Base-by-base conservation (phyloP, 495 filamentous ascomycete species). In the Aspergillus baeticus region DNA sequence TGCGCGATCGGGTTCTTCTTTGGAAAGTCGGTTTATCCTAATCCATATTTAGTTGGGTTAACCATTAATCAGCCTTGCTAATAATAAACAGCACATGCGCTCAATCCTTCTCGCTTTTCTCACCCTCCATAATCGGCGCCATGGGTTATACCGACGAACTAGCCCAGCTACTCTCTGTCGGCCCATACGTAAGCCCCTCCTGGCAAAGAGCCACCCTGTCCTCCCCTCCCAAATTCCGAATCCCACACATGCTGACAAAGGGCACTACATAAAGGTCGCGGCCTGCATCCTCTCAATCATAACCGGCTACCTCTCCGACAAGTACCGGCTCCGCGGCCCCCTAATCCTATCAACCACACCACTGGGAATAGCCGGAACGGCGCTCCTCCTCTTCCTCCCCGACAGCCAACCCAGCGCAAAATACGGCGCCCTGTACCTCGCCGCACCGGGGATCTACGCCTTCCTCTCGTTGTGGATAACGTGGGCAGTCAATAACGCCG, bases 91-190 rank as follows among this genome's bases (percentile, higher is more conserved):
- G 54, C 15, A 56, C 54, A 26, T 49, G 44, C 36, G 54, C 22
- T 14, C 54, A 56, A n/a, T 56, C 54, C 43, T 56, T 56, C 44
- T 55, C 54, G 7, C 44, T 56, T 22, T 56, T 56, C 22, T 49
- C 54, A 2, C 54, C 54, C 1, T 56, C 54, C n/a, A 56, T 56
- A 22, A 56, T 56, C 13, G n/a, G 17, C 0, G 54, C 34, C 2
- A 56, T 56, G 54, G 54, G 54, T 10, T 56, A 56, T 15, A 56
- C 54, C 10, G 31, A 56, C 44, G 54, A 56, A 29, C 35, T 56
- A 10, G 54, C 54, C 14, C 54, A 56, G 11, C 35, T 56, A 5
- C 45, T 56, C 0, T 56, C 54, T 14, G 54, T 56, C n/a, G 54
- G 54, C 3, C 54, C 54, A 0, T 56, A 49, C 8, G 54, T 56